A percentile compares a stretch with the other conserved stretches of the same genome.
phyloP scores from a whole-genome alignment of 169 alveolate genomes.

The Plasmodium ovale region DNA sequence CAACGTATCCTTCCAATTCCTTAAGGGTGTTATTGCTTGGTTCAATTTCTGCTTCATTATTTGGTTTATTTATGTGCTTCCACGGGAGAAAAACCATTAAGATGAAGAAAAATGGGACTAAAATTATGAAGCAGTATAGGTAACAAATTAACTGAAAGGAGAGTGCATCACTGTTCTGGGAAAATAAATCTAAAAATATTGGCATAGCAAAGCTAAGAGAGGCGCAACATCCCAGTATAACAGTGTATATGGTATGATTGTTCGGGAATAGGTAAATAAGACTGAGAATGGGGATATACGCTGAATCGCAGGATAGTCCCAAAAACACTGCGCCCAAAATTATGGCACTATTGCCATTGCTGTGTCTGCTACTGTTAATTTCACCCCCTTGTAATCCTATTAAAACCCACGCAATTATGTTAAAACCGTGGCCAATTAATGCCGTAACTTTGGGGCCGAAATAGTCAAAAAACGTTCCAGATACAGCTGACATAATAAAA shows the following conservation, averaged over 20 bases:
- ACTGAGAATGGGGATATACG: slow-evolving; percentile 56
- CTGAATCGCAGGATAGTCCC: slow-evolving; percentile 61
- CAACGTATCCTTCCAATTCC: slow-evolving; percentile 30
- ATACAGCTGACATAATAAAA: slow-evolving; percentile 79
- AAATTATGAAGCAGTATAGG: slow-evolving; percentile 33
- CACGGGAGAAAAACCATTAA: slow-evolving; percentile 32
- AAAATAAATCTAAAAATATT: slow-evolving; percentile 53
- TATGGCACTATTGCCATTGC: slow-evolving; percentile 43
- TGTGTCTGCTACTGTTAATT: too few species aligned
- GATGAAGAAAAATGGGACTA: slow-evolving; percentile 52
- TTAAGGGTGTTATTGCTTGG: slow-evolving; percentile 26
- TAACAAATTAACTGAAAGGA: slow-evolving; percentile 46
- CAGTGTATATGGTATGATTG: slow-evolving; percentile 66
- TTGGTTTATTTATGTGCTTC: slow-evolving; percentile 4
- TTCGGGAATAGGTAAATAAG: slow-evolving; percentile 57
- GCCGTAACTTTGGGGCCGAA: slow-evolving; percentile 80
- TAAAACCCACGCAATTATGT: slow-evolving; percentile 78
- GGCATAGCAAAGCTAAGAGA: slow-evolving; percentile 64
- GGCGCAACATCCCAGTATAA: slow-evolving; percentile 69
- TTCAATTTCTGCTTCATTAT: neutral
- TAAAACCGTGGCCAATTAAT: slow-evolving; percentile 78
- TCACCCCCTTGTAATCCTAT: slow-evolving; percentile 66
- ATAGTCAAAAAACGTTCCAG: slow-evolving; percentile 79
- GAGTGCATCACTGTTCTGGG: slow-evolving; percentile 11
- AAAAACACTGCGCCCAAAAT: slow-evolving; percentile 44